Evolutionary conservation across 345 rosid genomes (phyloP), one percentile per base, ranked within the genome.

Genomic region (Jatropha curcas): DNA sequence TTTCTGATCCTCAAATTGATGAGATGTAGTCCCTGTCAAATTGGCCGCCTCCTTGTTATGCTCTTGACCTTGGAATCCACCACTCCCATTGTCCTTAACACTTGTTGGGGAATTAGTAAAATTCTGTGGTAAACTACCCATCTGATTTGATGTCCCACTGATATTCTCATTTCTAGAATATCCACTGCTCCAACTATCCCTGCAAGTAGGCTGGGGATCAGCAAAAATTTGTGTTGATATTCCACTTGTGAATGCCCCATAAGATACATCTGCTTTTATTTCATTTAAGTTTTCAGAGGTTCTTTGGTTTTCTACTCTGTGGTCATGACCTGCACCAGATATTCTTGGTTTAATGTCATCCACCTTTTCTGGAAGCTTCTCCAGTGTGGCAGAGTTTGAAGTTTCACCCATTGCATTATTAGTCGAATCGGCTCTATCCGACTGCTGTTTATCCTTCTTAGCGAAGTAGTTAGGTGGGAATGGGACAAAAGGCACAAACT

Each of bases 381-480:
- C 89, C 13, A 65, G 53, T 43, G 72, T 74, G 19, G 71, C 41
- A 46, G 82, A 41, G 66, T 67, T 74, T 50, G 84, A 68, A 58
- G 80, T 17, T 76, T 79, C 86, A 50, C 12, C 52, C 19, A 60
- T n/a, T n/a, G 76, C 65, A 28, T 72, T 75, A 34, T 71, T 48
- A 41, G 69, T 67, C 4, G 71, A 72, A 79, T 75, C 79, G 41
- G 69, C 57, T 19, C 28, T 72, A 68, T 76, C 70, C 12, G 76
- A 71, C 71, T 79, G 88, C 72, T 79, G 85, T 3, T 76, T 68
- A 52, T 81, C 86, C 72, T 82, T 85, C 46, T 75, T 87, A 43
- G 97, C 85, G 53, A 94, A 89, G 80, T 92, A 88, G 58, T 80
- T 89, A 24, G 96, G 87, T 60, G 98, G 94, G 79, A 94, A 89